Evolutionary conservation across 805 yeast species (phyloP).

Genomic region (Yamadazyma philogaea): DNA sequence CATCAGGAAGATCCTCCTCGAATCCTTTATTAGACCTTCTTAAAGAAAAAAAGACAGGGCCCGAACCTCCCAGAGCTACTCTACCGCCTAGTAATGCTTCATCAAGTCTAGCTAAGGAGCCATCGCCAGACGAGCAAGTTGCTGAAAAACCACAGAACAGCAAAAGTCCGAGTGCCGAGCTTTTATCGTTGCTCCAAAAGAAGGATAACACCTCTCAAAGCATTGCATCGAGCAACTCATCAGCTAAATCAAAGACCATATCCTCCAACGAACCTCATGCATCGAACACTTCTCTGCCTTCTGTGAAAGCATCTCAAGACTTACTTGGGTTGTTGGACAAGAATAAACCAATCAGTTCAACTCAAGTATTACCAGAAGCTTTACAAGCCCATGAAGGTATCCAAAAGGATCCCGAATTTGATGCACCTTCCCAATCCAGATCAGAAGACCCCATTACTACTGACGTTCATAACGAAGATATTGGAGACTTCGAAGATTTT

Average conservation of each 20-base stretch:
- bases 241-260: neutral
- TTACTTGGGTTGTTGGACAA: conserved; percentile 2
- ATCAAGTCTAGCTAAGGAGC: neutral
- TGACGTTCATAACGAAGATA: conserved; percentile 5
- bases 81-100: conserved; percentile 1
- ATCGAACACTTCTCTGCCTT: neutral
- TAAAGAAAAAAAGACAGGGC: neutral
- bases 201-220: neutral
- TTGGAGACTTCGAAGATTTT: conserved; percentile 28
- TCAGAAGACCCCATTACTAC: conserved; percentile 15
- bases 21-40: conserved; percentile 9
- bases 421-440: neutral
- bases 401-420: neutral
- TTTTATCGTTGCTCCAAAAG: conserved; percentile 14
- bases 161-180: conserved; percentile 10
- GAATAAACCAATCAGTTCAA: neutral
- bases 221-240: conserved; percentile 16
- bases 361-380: neutral
- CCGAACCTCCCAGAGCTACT: neutral
- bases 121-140: neutral
- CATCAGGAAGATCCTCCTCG: conserved; percentile 9
- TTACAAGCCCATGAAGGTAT: neutral
- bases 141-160: neutral
- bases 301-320: neutral
- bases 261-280: neutral